phyloP scores from a whole-genome alignment of 2,329 filamentous ascomycete species.

The Alternaria longipes region DNA sequence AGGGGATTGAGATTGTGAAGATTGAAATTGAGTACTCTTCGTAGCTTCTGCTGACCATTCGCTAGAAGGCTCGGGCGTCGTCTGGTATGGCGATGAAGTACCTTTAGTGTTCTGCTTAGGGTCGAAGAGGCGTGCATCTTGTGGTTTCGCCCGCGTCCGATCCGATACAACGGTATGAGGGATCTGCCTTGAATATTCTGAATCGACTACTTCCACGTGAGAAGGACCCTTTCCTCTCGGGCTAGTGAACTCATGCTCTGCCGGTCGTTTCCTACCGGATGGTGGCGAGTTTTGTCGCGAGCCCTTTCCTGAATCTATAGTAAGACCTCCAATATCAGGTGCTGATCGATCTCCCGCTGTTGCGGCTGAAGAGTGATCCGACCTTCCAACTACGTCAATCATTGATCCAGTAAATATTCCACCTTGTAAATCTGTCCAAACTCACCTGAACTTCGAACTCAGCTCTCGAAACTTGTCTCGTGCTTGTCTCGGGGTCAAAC shows the following conservation, averaged over 20 bases:
- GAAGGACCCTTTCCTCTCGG: slow-evolving; percentile 36
- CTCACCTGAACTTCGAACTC: slow-evolving; percentile 32
- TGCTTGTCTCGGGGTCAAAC: slow-evolving; percentile 28
- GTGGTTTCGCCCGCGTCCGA: slow-evolving; percentile 26
- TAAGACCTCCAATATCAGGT: slow-evolving; percentile 42
- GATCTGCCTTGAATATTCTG: slow-evolving; percentile 38
- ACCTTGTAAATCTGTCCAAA: neutral
- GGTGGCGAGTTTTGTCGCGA: slow-evolving; percentile 34
- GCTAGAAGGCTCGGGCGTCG: slow-evolving; percentile 35
- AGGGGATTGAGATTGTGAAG: slow-evolving; percentile 22
- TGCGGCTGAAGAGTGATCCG: slow-evolving; percentile 36
- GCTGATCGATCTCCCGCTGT: slow-evolving; percentile 39
- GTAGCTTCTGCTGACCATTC: slow-evolving; percentile 35
- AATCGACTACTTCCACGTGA: slow-evolving; percentile 35
- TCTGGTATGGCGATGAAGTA: slow-evolving; percentile 27
- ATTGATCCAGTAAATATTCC: neutral
- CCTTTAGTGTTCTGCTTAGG: slow-evolving; percentile 26
- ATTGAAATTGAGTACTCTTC: slow-evolving; percentile 29
- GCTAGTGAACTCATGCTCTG: slow-evolving; percentile 38
- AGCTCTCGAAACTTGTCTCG: slow-evolving; percentile 35
- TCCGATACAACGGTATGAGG: slow-evolving; percentile 26
- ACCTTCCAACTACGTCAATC: slow-evolving; percentile 28
- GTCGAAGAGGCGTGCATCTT: slow-evolving; percentile 34
- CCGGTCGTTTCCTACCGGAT: slow-evolving; percentile 40
- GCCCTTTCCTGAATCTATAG: slow-evolving; percentile 33